Base-by-base conservation (phyloP, 2,329 filamentous ascomycete species). In the Beauveria varroae region DNA sequence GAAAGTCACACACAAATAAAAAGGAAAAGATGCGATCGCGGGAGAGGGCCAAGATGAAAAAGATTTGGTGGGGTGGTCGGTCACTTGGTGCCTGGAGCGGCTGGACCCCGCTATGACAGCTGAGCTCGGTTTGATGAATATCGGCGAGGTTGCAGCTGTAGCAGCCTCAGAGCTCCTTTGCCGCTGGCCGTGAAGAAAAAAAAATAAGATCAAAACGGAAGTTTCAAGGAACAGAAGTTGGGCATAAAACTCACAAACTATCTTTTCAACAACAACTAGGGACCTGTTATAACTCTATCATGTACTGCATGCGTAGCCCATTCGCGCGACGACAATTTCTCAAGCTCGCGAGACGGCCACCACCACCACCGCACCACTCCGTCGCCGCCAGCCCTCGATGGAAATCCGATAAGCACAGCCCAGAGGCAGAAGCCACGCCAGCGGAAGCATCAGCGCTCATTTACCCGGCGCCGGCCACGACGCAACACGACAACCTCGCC, bases 401-500 rank as follows among this genome's bases (percentile, higher is more conserved):
- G 16, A 51, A 30, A 40, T 47, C 49, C 22, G 28, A 54, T 28
- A 16, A 24, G 8, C 30, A 30, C 16, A 20, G 49, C 37, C 7
- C 46, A 24, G 28, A 26, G 18, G 57, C 18, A 24, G 28, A 26
- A 10, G 47, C 18, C 9, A 47, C n/a, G 28, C 43, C 46, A 7
- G 34, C 20, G 16, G 22, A 26, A 3, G 37, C n/a, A 49, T 10
- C 34, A 56, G 40, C 52, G 18, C 61, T 73, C 37, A 67, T 72
- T 40, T 83, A 80, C 65, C 80, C 82, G 16, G 74, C 80, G 3
- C 65, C 79, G 40, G 71, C 76, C 28, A 76, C 72, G 50, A 70
- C 73, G 26, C 75, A 83, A 51, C 90, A 93, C 71, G 75, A 84
- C 65, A 81, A 88, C 67, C 78, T 91, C 4, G 66, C 76, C 1